Evolutionary conservation across 2,329 filamentous ascomycete species (phyloP).

Genomic region (Gremmenia infestans): DNA sequence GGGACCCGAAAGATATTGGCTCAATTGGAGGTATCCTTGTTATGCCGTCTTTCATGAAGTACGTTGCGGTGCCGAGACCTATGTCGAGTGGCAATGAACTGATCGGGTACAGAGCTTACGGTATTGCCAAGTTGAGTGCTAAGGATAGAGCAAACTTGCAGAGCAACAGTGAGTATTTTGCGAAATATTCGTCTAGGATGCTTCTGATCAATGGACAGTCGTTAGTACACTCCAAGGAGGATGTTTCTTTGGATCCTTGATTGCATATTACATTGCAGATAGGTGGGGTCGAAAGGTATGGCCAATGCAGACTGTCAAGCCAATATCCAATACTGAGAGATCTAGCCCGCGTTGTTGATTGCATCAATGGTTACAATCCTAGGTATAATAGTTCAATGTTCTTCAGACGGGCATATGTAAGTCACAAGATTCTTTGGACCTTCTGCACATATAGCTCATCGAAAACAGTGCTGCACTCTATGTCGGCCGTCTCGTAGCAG

Average conservation of each 20-base stretch:
- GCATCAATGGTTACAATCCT: slow-evolving; percentile 53
- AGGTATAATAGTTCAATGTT: slow-evolving; percentile 60
- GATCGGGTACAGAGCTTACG: slow-evolving; percentile 35
- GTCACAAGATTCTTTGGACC: background rate
- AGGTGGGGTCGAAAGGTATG: slow-evolving; percentile 15
- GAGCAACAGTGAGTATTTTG: slow-evolving; percentile 39
- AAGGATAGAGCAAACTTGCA: slow-evolving; percentile 44
- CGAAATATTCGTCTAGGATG: background rate
- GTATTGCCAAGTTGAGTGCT: slow-evolving; percentile 30
- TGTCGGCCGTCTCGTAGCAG: slow-evolving; percentile 53
- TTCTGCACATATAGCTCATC: background rate
- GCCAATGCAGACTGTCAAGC: background rate
- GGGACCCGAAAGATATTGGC: slow-evolving; percentile 52
- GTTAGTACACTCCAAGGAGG: slow-evolving; percentile 68
- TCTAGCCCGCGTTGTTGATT: slow-evolving; percentile 42
- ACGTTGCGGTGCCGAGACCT: slow-evolving; percentile 17
- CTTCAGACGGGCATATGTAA: slow-evolving; percentile 51
- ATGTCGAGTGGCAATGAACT: slow-evolving; percentile 32
- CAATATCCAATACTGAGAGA: background rate
- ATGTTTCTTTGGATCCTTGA: slow-evolving; percentile 59
- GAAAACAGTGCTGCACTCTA: slow-evolving; percentile 51
- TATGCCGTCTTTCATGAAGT: slow-evolving; percentile 56
- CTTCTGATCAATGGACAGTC: slow-evolving; percentile 34
- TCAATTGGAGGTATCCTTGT: slow-evolving; percentile 74
- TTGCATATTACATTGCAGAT: slow-evolving; percentile 38